Evolutionary conservation across 352 stramenopile genomes (phyloP).

Genomic region (Phytophthora macrochlamydospora): DNA sequence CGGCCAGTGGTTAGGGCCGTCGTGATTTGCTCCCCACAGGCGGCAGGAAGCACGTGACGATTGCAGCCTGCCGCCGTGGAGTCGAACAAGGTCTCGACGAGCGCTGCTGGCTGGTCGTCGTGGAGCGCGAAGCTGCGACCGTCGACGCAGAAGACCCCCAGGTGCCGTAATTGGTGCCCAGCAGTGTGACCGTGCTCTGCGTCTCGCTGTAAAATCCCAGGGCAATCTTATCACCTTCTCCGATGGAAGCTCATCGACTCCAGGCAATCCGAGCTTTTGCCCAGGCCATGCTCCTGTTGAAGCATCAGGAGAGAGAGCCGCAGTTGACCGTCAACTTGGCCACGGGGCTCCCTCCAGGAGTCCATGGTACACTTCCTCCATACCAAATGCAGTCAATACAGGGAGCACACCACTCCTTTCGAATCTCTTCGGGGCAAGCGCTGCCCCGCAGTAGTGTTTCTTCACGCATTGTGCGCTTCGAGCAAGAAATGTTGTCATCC

Average conservation of each 20-base stretch:
- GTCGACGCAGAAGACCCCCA: no score
- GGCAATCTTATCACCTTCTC: not conserved
- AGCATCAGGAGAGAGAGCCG: conserved; percentile 2
- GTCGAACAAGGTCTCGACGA: not conserved
- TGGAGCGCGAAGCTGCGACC: no score
- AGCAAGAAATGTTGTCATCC: not conserved
- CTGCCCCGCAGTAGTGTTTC: not conserved
- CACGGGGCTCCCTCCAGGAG: not conserved
- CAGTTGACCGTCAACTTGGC: not conserved
- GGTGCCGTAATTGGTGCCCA: not conserved
- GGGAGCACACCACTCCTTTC: no score
- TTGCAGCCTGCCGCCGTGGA: not conserved
- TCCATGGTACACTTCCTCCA: not conserved
- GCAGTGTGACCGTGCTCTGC: not conserved
- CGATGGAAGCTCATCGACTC: no score
- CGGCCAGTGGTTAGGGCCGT: not conserved
- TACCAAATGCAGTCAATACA: no score
- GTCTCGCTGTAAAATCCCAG: not conserved
- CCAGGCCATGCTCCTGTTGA: conserved; percentile 19
- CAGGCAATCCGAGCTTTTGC: no score
- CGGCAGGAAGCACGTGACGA: conserved; percentile 1
- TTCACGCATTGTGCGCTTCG: not conserved
- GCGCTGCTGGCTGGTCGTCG: no score
- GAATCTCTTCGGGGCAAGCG: no score
- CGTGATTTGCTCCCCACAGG: conserved; percentile 1